phyloP scores from a whole-genome alignment of 257 asterid species.

The Jaltomata sinuosa region DNA sequence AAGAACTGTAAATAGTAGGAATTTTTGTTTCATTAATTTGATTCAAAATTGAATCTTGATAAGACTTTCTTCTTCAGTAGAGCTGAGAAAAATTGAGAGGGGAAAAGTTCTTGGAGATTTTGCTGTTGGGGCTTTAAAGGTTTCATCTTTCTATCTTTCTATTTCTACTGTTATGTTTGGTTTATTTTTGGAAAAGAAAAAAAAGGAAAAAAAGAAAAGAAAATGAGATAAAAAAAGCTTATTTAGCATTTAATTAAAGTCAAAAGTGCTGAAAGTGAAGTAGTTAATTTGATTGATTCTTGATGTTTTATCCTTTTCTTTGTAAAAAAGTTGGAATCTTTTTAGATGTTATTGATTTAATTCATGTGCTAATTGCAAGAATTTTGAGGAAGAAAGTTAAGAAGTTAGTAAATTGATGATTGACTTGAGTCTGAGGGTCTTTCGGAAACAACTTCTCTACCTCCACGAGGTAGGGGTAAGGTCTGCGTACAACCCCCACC shows the following conservation, averaged over 20 bases:
- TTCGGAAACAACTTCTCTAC: background rate
- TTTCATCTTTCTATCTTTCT: background rate
- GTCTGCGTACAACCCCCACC: background rate
- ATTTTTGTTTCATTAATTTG: conserved; percentile 1
- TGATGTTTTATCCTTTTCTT: background rate
- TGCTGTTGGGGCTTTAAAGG: background rate
- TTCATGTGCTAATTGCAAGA: background rate
- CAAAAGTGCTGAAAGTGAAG: background rate
- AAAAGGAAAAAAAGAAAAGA: background rate
- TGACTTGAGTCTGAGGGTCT: background rate
- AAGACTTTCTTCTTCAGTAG: conserved; percentile 17
- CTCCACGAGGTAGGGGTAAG: background rate
- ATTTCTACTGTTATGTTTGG: background rate
- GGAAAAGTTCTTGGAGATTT: background rate
- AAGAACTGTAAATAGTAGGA: background rate
- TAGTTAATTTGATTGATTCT: background rate
- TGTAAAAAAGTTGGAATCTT: background rate
- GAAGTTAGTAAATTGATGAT: background rate
- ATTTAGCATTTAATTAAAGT: background rate
- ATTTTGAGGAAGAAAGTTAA: background rate
- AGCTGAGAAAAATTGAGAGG: background rate
- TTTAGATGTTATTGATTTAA: background rate
- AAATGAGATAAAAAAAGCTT: background rate
- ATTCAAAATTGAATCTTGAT: conserved; percentile 30
- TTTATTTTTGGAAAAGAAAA: background rate